Conservation (phyloP, 1,284 basidiomycete genomes). For the Boletus semigastroideus region DNA sequence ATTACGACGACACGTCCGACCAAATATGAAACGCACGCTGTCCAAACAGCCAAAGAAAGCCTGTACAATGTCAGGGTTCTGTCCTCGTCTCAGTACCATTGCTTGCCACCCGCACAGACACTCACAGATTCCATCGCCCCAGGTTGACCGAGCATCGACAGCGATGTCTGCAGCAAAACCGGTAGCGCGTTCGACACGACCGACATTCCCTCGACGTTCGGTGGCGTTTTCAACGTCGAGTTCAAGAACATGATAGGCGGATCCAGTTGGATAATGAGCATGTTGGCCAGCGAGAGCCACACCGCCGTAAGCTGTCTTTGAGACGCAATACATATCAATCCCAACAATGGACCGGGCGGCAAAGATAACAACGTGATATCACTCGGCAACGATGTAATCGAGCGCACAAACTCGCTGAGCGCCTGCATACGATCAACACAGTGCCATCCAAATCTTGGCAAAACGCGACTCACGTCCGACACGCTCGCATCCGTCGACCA, state of each 20-base stretch:
- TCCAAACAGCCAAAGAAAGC: constrained; percentile 84
- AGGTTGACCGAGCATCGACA: constrained; percentile 53
- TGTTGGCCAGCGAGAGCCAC: constrained; percentile 80
- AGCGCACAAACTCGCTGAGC: constrained; percentile 77
- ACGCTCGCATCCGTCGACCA: constrained; percentile 79
- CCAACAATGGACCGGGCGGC: constrained; percentile 73
- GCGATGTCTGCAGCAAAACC: constrained; percentile 60
- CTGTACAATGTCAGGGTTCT: constrained; percentile 89
- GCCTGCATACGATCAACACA: constrained; percentile 44
- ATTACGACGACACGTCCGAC: neutral
- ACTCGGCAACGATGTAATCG: constrained; percentile 70
- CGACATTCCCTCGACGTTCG: constrained; percentile 40
- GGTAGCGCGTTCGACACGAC: constrained; percentile 57
- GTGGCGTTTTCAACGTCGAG: constrained; percentile 41
- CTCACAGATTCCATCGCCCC: constrained; percentile 73
- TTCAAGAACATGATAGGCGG: constrained; percentile 57
- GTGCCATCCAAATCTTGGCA: neutral
- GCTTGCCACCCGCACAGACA: neutral
- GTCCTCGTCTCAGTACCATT: constrained; percentile 9
- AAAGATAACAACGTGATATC: constrained; percentile 79
- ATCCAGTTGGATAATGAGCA: constrained; percentile 77
- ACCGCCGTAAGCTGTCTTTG: constrained; percentile 74
- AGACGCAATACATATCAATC: constrained; percentile 74
- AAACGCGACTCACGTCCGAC: constrained; percentile 58
- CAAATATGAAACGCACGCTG: constrained; percentile 44